phyloP scores from a whole-genome alignment of 1,284 basidiomycete genomes.

The Trichosporon asahii region DNA sequence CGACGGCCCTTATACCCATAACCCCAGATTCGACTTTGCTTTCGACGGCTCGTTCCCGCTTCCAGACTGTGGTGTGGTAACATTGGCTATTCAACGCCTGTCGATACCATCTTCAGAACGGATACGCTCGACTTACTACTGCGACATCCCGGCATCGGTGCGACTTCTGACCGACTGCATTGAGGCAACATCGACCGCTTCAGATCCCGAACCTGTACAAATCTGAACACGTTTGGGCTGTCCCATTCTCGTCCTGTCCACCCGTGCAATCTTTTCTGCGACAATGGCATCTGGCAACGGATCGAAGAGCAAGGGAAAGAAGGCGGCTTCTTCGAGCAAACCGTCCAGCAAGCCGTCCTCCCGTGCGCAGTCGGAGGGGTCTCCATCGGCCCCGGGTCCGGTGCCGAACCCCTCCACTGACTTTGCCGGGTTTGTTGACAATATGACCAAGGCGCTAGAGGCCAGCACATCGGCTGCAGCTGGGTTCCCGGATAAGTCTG shows the following conservation, averaged over 20 bases:
- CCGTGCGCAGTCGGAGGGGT: neutral
- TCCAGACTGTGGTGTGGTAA: no score
- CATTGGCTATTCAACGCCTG: neutral
- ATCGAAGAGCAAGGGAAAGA: neutral
- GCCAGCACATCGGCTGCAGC: slow-evolving; percentile 43
- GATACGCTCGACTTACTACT: neutral
- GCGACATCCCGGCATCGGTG: no score
- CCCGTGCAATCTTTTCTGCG: neutral
- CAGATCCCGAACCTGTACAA: no score
- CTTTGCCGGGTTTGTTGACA: slow-evolving; percentile 36
- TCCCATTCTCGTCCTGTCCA: neutral
- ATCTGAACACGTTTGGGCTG: no score
- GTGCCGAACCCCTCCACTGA: slow-evolving; percentile 20
- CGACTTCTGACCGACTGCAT: no score
- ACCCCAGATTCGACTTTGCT: neutral
- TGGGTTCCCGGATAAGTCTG: slow-evolving; percentile 54
- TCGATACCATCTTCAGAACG: neutral
- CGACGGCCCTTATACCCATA: neutral
- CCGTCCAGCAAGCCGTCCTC: neutral
- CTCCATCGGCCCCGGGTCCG: neutral
- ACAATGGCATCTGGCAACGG: neutral
- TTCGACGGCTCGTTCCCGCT: neutral
- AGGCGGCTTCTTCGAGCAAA: slow-evolving; percentile 4
- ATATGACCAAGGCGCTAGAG: slow-evolving; percentile 43
- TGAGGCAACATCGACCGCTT: no score